Conservation (phyloP, 768 basidiomycete genomes). For the Cyathus striatus region DNA sequence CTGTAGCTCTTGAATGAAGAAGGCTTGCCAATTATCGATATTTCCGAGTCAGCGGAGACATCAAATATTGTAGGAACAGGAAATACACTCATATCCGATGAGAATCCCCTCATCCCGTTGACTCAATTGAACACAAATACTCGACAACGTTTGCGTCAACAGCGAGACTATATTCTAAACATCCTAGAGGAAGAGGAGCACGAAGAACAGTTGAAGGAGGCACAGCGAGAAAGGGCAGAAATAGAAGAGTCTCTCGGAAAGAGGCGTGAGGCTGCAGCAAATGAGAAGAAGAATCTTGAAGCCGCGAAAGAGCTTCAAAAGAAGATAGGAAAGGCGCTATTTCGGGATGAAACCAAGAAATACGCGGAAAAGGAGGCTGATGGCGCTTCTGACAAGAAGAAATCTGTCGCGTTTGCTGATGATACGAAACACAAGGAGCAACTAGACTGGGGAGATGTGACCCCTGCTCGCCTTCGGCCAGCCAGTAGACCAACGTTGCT, state of each 20-base stretch:
- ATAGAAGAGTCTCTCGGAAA: constrained; percentile 44
- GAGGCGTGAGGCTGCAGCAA: constrained; percentile 40
- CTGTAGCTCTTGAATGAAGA: constrained; percentile 68
- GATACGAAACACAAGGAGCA: constrained; percentile 13
- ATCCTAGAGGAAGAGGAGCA: constrained; percentile 68
- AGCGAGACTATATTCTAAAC: constrained; percentile 63
- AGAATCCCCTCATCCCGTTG: constrained; percentile 42
- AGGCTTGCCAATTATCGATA: constrained; percentile 75
- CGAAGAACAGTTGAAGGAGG: constrained; percentile 33
- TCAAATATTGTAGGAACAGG: constrained; percentile 9
- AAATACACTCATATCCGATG: constrained; percentile 21
- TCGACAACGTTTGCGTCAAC: constrained; percentile 45
- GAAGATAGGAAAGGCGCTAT: constrained; percentile 71
- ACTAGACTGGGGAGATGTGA: constrained; percentile 50
- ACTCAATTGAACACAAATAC: constrained; percentile 39
- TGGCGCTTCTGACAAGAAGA: constrained; percentile 24
- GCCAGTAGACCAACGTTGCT: constrained; percentile 30
- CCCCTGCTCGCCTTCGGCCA: constrained; percentile 41
- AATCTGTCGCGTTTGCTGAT: constrained; percentile 60
- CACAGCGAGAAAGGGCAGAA: constrained; percentile 32
- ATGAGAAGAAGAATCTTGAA: constrained; percentile 31
- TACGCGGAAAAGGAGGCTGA: constrained; percentile 28
- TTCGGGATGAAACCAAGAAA: constrained; percentile 39
- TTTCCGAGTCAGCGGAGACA: constrained; percentile 51
- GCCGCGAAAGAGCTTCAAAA: constrained; percentile 56